Evolutionary conservation across 306 rosid species (phyloP), one percentile per base, ranked within the genome.

Genomic region (Acacia crassicarpa): DNA sequence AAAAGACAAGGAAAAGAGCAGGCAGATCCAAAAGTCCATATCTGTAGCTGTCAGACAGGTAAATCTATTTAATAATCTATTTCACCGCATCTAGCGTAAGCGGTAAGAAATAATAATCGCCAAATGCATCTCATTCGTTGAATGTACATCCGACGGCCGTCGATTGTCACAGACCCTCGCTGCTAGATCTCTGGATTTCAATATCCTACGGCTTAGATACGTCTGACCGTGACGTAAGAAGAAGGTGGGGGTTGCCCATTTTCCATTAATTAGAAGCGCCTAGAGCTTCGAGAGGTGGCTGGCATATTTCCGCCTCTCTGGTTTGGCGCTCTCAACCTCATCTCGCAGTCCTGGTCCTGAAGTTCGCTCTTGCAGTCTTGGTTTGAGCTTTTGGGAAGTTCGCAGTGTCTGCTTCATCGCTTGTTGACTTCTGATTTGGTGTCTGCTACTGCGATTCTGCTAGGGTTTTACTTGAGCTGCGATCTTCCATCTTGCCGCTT

Each of bases 381-480:
- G 35, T 61, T 40, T 23, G 67, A 23, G 80, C 70, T 76, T 40
- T 7, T 13, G 53, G n/a, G 69, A 58, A 40, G 27, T n/a, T 61
- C 40, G 23, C 68, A 23, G 53, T 40, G 11, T 58, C 54, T 58
- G 7, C 2, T 38, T 7, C 4, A 58, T 30, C 51, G 23, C 5
- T 58, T 58, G 51, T 27, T 3, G 54, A 15, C 22, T 16, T 23
- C 67, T 16, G 70, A 58, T 59, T 59, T 59, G 5, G 40, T 35
- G 41, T 15, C 25, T 22, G 58, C 80, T 23, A 23, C 45, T 54
- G 9, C 61, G 61, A 54, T 17, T 58, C 41, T 23, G 71, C 71
- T 76, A 76, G 80, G 80, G 80, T 76, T 76, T 54, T 59, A 23
- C 80, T 59, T 76, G 17, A 22, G 70, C 80, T 75, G 40, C 19